These are phyloP conservation scores for Pythium plurisporium DNA, from an alignment of 352 stramenopile species.

Conservation along the genomic window DNA sequence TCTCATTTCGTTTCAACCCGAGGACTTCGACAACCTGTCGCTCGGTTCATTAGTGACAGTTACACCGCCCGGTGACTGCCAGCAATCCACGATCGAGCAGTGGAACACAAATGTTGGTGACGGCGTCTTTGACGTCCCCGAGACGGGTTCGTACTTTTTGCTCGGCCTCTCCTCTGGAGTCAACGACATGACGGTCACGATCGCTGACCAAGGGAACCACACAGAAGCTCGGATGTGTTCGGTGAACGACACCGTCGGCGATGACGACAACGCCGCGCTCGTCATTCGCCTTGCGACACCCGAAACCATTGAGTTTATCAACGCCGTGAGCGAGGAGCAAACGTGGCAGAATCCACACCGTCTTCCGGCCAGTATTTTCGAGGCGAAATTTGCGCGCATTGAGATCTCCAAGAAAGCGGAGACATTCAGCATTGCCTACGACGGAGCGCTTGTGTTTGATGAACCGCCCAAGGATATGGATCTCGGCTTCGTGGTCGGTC, in stretches of 20 bases:
- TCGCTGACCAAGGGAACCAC: not conserved
- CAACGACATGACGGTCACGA: not conserved
- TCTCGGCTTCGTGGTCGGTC: slow-evolving; percentile 33
- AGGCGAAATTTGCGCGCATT: not conserved
- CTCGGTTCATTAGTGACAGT: not conserved
- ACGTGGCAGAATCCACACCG: slow-evolving; percentile 20
- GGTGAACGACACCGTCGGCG: slow-evolving; percentile 12
- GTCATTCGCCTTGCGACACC: slow-evolving; percentile 19
- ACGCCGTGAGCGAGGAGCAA: slow-evolving; percentile 18
- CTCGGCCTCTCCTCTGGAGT: slow-evolving; percentile 10
- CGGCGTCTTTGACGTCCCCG: slow-evolving; percentile 15
- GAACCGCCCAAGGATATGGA: slow-evolving; percentile 11
- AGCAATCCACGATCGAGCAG: slow-evolving; percentile 6
- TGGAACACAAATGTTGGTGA: slow-evolving; percentile 15
- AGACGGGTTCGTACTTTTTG: slow-evolving; percentile 14
- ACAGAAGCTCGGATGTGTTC: slow-evolving; percentile 11
- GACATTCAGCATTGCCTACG: slow-evolving; percentile 10
- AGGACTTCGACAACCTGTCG: not conserved
- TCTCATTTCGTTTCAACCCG: not conserved
- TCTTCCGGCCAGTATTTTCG: slow-evolving; percentile 7
- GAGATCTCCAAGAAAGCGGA: not conserved
- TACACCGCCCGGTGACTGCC: not conserved
- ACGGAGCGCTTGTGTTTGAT: slow-evolving; percentile 19
- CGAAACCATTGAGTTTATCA: slow-evolving; percentile 22
- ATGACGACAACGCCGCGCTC: slow-evolving; percentile 15